Conservation (phyloP, 495 filamentous ascomycete genomes). For the Bathelium albidoporum region DNA sequence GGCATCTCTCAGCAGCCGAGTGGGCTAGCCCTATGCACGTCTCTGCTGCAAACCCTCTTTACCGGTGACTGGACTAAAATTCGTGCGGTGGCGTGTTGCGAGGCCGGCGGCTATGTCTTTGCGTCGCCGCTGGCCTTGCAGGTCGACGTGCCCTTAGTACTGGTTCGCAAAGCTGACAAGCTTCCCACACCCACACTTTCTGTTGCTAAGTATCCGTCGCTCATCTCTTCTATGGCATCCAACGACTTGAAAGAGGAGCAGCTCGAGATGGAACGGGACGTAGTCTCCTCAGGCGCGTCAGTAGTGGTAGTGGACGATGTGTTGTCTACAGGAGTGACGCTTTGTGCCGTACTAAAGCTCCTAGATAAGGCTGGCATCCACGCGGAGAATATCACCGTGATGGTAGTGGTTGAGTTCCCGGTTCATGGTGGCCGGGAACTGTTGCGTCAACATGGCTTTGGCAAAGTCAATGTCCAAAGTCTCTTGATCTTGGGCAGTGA, state of each 20-base stretch:
- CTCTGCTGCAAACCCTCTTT: constrained; percentile 42
- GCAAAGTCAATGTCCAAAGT: constrained; percentile 45
- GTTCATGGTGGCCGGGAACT: constrained; percentile 45
- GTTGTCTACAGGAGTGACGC: constrained; percentile 49
- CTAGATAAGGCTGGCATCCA: constrained; percentile 38
- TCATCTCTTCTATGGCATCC: constrained; percentile 45
- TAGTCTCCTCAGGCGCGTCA: constrained; percentile 35
- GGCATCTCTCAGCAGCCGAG: constrained; percentile 44
- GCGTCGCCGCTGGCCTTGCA: constrained; percentile 43
- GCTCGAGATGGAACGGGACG: constrained; percentile 44
- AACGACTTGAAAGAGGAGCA: constrained; percentile 28
- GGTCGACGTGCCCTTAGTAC: constrained; percentile 38
- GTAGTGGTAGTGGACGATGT: constrained; percentile 58
- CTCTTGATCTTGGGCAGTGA: constrained; percentile 47
- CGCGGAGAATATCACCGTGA: constrained; percentile 37
- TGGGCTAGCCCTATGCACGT: constrained; percentile 45
- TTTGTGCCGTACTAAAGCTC: constrained; percentile 47
- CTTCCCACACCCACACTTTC: constrained; percentile 49
- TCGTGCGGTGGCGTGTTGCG: constrained; percentile 41
- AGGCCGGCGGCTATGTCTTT: constrained; percentile 50
- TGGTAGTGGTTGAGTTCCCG: constrained; percentile 56
- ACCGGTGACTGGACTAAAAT: constrained; percentile 40
- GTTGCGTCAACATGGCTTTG: constrained; percentile 46
- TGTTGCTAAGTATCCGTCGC: constrained; percentile 39
- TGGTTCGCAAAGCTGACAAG: constrained; percentile 51